Base-by-base conservation (phyloP, 2,329 filamentous ascomycete species). In the Ophioceras dolichostomum region DNA sequence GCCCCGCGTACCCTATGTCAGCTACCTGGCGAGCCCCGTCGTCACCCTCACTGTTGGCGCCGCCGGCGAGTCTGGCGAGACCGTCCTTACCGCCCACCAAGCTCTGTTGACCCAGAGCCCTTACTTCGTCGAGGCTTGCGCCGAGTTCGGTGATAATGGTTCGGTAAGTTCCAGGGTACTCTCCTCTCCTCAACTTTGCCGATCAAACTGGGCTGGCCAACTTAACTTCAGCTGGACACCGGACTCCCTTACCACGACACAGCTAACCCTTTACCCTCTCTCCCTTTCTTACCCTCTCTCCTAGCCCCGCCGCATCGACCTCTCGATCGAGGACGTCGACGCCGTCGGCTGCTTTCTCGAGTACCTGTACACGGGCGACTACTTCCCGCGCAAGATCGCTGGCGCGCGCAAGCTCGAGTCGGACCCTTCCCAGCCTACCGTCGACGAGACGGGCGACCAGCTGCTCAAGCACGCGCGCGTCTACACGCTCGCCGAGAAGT, bases 381-480 rank as follows among this genome's bases (percentile, higher is more conserved):
- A 95, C 68, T 93, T 89, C 61, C 84, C 86, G 16, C 70, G 70
- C 47, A 74, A 77, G 49, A 54, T 79, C 12, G 59, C 70, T 13
- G 73, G 75, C 37, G 70, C 79, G 49, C 77, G 76, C 31, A 62
- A 68, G 20, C 74, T 93, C 32, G 84, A 93, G 53, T 56, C 67
- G 38, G 81, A 89, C 53, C 71, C 79, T 0, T 60, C 69, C 7
- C 56, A 76, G 10, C 81, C 82, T 4, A 12, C 8, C 22, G 66
- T 84, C 39, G 87, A 94, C 60, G 70, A 84, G 54, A 74, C 73
- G n/a, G 87, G 87, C 46, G 71, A 80, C 12, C 83, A 89, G 53
- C 77, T 95, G 14, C 76, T 95, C 43, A 85, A 83, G 52, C 88
- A 95, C 56, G 88, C 88, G 17, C 81, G 83, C 45, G 74, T 94